A percentile compares a stretch with the other conserved stretches of the same genome.
These are phyloP conservation scores for Gossypium schwendimanii DNA, from an alignment of 441 rosid genomes.

Conservation along the genomic window DNA sequence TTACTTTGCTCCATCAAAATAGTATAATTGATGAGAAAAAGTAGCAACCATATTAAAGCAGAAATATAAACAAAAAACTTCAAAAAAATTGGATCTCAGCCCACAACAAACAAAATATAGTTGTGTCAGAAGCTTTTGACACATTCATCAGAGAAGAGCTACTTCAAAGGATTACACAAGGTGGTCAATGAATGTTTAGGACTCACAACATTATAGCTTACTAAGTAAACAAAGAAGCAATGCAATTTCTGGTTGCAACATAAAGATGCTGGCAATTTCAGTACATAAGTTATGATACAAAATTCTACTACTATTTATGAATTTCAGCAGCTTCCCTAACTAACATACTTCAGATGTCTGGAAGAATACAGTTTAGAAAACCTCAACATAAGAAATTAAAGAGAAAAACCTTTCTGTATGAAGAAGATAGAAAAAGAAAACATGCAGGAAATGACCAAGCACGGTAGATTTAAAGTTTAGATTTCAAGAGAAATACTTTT, in stretches of 20 bases:
- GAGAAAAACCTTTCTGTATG: background rate
- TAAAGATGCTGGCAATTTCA: background rate
- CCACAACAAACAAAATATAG: background rate
- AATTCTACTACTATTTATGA: background rate
- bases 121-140: background rate
- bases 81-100: background rate
- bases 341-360: background rate
- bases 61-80: background rate
- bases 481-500: background rate
- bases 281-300: background rate
- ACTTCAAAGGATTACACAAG: background rate
- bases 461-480: background rate
- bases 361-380: background rate
- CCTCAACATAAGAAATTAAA: background rate
- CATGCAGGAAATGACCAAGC: constrained; percentile 2
- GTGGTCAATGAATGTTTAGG: background rate
- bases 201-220: background rate
- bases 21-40: background rate
- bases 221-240: background rate
- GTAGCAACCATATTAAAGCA: background rate
- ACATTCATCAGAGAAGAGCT: background rate
- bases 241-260: background rate
- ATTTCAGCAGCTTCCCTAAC: constrained; percentile 1
- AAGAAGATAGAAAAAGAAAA: background rate
- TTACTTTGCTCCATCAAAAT: background rate